These are phyloP conservation scores for Solanum megistacrolobum DNA, from an alignment of 257 asterid genomes.

Conservation along the genomic window DNA sequence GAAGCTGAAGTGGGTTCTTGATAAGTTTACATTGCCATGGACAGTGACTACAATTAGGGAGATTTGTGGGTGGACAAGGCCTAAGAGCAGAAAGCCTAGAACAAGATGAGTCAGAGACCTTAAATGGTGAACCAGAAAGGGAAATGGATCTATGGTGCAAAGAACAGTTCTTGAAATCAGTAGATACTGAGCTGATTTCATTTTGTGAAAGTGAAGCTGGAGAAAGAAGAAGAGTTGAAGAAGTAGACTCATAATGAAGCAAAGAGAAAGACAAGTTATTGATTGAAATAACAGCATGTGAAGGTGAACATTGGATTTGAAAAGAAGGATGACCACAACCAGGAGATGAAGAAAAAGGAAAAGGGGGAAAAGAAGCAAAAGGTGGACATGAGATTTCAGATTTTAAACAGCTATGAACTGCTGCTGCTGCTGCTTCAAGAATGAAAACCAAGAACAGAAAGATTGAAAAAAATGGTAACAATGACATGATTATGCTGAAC, in stretches of 20 bases:
- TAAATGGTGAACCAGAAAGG: constrained; percentile 60
- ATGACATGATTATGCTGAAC: constrained; percentile 7
- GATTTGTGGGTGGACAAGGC: constrained; percentile 53
- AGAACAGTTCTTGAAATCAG: constrained; percentile 29
- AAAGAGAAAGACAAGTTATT: constrained; percentile 44
- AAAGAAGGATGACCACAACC: constrained; percentile 96
- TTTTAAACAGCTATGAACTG: constrained; percentile 27
- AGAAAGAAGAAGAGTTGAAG: constrained; percentile 53
- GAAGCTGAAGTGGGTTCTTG: constrained; percentile 44
- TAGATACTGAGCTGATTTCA: not conserved
- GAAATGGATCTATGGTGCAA: constrained; percentile 40
- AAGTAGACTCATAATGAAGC: constrained; percentile 43
- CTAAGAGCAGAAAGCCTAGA: constrained; percentile 60
- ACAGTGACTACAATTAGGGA: constrained; percentile 69
- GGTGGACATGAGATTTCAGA: constrained; percentile 47
- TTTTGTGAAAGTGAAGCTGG: constrained; percentile 9
- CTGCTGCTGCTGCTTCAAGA: not conserved
- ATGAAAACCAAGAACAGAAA: constrained; percentile 8
- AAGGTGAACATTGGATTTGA: constrained; percentile 50
- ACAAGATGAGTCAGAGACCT: constrained; percentile 71
- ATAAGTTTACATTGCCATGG: constrained; percentile 65
- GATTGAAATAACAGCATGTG: constrained; percentile 52
- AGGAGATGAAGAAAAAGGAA: constrained; percentile 70
- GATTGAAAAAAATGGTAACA: not conserved
- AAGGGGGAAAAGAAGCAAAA: constrained; percentile 49